phyloP scores from a whole-genome alignment of 345 rosid genomes.

The Trapa incisa region DNA sequence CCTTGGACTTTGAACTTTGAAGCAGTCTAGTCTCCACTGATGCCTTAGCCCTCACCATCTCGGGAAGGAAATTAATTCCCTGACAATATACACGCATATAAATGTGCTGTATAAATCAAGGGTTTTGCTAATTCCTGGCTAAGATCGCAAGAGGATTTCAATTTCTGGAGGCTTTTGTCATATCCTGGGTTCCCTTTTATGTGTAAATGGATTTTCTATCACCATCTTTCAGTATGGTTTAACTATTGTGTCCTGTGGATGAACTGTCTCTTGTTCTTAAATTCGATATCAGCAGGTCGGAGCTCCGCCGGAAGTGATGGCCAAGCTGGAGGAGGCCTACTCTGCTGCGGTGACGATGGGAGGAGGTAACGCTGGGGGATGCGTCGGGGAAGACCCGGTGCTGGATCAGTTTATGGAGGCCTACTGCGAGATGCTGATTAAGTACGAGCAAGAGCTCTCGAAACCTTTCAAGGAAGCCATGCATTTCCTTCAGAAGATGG shows the following conservation, averaged over 20 bases:
- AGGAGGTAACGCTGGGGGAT: constrained; percentile 13
- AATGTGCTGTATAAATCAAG: background rate
- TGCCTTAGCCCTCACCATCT: background rate
- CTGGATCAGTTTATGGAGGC: constrained; percentile 99
- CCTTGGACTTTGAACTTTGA: background rate
- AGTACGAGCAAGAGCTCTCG: constrained; percentile 90
- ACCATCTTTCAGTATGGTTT: too few relatives aligned
- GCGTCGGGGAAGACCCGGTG: constrained; percentile 82
- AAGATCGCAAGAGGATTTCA: background rate
- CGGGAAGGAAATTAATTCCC: background rate
- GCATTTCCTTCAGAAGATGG: constrained; percentile 70
- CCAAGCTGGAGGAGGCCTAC: constrained; percentile 64
- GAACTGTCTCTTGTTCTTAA: background rate
- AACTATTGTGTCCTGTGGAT: too few relatives aligned
- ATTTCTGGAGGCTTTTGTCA: background rate
- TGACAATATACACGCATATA: background rate
- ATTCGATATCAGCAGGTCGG: constrained; percentile 44
- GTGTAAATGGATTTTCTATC: too few relatives aligned
- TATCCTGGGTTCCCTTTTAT: too few relatives aligned
- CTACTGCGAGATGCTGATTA: constrained; percentile 91
- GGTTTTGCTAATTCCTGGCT: background rate
- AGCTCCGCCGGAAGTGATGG: constrained; percentile 85
- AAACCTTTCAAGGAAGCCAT: constrained; percentile 95
- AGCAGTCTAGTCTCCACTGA: background rate
- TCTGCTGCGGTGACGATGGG: constrained; percentile 51